Base-by-base conservation (phyloP, 345 rosid genomes). In the Eucalyptus rudis region DNA sequence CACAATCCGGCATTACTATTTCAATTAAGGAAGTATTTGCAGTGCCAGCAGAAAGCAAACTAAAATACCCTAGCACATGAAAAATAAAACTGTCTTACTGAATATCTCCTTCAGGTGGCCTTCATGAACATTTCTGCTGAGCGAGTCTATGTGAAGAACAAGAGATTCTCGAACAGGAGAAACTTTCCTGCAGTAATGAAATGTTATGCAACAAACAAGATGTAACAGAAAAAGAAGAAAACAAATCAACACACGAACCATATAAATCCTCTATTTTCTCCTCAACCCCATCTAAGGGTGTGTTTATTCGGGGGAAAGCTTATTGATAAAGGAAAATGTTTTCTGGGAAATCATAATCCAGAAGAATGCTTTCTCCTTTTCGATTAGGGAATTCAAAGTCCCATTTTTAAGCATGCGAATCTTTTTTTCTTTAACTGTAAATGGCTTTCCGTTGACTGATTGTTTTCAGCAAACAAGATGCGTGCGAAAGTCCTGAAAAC, bases 81-180 rank as follows among this genome's bases (percentile, higher is more conserved):
- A 33, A 25, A 64, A 62, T 71, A 87, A 50, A 86, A 79, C 22
- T 33, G 66, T 89, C 96, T 85, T 94, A 98, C 99, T 89, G 88
- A 98, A 98, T 86, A 98, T 98, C 91, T 98, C 99, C 92, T 92
- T 96, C 86, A 98, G 91, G 94, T 98, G 99, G 93, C 97, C 97
- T 91, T 97, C 99, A 89, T 98, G 93, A 83, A 98, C 97, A 92
- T 98, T 98, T 92, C 98, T 92, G 93, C 96, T 98, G 83, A 98
- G 98, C 6, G 96, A 93, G 91, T 94, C 97, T 52, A 98, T n/a
- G 87, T 92, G 94, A 90, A 97, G 99, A 93, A 96, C 97, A 83
- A 94, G 96, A 89, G 99, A 98, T 90, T 97, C 99, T 33, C 93
- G 94, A 92, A 89, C 88, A 1, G 96, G 98, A 85, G 98, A 93